These are phyloP conservation scores for Pulicaria dysenterica DNA, from an alignment of 129 eudicot genomes.

Conservation along the genomic window DNA sequence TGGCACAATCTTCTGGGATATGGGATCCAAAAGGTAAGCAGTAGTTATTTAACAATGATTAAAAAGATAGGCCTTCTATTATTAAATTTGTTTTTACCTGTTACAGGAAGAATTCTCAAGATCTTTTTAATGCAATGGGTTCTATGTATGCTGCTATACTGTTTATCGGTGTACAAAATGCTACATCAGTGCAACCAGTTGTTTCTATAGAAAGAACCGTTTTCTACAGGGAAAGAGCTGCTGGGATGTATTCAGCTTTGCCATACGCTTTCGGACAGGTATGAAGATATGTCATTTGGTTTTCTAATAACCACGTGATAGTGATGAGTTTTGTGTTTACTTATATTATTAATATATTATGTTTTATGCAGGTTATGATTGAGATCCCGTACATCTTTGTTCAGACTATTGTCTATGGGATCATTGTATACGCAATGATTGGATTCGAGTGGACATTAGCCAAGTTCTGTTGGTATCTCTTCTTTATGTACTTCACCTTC, in stretches of 20 bases:
- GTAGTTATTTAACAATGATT: not conserved
- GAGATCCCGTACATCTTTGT: constrained; percentile 76
- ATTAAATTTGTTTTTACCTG: constrained; percentile 13
- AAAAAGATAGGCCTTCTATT: not conserved
- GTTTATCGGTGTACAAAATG: constrained; percentile 81
- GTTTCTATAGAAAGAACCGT: constrained; percentile 87
- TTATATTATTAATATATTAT: not conserved
- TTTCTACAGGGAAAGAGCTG: constrained; percentile 95
- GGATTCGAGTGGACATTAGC: constrained; percentile 77
- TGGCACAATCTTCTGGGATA: constrained; percentile 84
- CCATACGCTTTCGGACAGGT: constrained; percentile 95
- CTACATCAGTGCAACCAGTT: constrained; percentile 80
- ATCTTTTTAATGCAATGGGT: constrained; percentile 86
- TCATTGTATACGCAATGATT: constrained; percentile 77
- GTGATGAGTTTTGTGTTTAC: constrained; percentile 10
- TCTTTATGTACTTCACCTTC: constrained; percentile 84
- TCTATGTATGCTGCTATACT: constrained; percentile 87
- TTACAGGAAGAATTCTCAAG: constrained; percentile 54
- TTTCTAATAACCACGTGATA: not conserved
- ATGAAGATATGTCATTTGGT: not conserved
- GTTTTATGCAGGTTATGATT: constrained; percentile 60
- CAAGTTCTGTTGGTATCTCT: constrained; percentile 79
- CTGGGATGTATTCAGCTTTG: constrained; percentile 93
- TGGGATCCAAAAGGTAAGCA: constrained; percentile 68
- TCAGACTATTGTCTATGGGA: constrained; percentile 70